phyloP scores from a whole-genome alignment of 805 yeast species.

The Saturnispora zaruensis region DNA sequence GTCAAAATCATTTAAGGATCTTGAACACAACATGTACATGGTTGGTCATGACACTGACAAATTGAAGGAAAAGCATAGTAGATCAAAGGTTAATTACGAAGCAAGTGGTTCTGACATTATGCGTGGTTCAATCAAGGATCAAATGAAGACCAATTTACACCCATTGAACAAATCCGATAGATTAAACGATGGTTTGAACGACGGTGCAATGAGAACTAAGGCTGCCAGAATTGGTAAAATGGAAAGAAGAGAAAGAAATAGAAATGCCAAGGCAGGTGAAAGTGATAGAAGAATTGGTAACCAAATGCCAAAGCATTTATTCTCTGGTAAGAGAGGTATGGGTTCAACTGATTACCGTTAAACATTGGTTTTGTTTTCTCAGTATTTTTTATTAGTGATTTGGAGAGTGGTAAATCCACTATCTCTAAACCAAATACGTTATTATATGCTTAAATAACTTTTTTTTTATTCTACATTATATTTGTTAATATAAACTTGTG shows the following conservation, averaged over 20 bases:
- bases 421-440: neutral
- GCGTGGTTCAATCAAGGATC: constrained; percentile 26
- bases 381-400: neutral
- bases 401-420: neutral
- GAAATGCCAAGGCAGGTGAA: constrained; percentile 90
- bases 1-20: constrained; percentile 61
- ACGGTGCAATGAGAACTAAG: constrained; percentile 70
- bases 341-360: constrained; percentile 85
- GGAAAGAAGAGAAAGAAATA: constrained; percentile 90
- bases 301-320: constrained; percentile 85
- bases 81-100: constrained; percentile 22
- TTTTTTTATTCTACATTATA: neutral
- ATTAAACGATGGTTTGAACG: constrained; percentile 77
- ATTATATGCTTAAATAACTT: neutral
- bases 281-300: constrained; percentile 87
- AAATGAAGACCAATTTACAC: constrained; percentile 16
- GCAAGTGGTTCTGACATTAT: constrained; percentile 75
- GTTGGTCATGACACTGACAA: constrained; percentile 81
- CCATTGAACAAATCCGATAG: constrained; percentile 65
- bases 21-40: constrained; percentile 84
- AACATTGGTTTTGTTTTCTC: neutral
- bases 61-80: constrained; percentile 37
- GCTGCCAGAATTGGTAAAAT: constrained; percentile 82
- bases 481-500: neutral
- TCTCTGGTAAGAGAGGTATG: constrained; percentile 92